A percentile compares a stretch with the other conserved stretches of the same genome.
phyloP scores from a whole-genome alignment of 805 yeast genomes.

The Wickerhamiella dianesei region DNA sequence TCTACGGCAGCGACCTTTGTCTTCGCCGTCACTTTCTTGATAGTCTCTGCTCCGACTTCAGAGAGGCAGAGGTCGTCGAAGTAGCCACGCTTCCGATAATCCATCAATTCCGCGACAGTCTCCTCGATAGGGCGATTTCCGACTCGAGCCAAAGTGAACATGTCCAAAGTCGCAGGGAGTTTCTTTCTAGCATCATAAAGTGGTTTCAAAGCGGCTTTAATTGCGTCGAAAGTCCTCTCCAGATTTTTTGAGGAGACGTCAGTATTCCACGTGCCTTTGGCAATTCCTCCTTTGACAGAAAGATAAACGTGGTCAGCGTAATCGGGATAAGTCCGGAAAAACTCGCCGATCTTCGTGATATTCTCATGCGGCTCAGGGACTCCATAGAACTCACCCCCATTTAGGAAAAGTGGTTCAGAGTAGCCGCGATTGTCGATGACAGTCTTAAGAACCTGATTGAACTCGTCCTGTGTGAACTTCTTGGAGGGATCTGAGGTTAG shows the following conservation, averaged over 20 bases:
- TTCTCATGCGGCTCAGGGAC: conserved; percentile 33
- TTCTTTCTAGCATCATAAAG: conserved; percentile 14
- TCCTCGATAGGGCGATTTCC: conserved; percentile 41
- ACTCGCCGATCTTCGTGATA: conserved; percentile 42
- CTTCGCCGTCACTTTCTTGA: conserved; percentile 42
- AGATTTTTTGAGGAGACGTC: conserved; percentile 38
- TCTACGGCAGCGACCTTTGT: conserved; percentile 56
- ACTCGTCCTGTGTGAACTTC: conserved; percentile 41
- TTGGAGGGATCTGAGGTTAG: conserved; percentile 49
- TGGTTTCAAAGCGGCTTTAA: conserved; percentile 17
- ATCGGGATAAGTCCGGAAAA: conserved; percentile 45
- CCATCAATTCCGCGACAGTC: conserved; percentile 39
- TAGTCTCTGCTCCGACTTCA: conserved; percentile 53
- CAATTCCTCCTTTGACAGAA: conserved; percentile 55
- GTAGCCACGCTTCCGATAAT: conserved; percentile 41
- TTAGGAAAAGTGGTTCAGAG: conserved; percentile 39
- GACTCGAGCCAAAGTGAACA: conserved; percentile 64
- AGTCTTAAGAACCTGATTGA: conserved; percentile 39
- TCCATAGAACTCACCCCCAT: conserved; percentile 75
- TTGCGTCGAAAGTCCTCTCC: conserved; percentile 34
- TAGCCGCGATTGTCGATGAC: conserved; percentile 29
- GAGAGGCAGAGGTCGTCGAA: conserved; percentile 62
- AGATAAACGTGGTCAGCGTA: conserved; percentile 42
- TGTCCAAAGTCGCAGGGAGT: conserved; percentile 27
- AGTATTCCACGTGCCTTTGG: conserved; percentile 31